Evolutionary conservation across 805 yeast genomes (phyloP), one percentile per base, ranked within the genome.

Genomic region (Pichia eremophila): DNA sequence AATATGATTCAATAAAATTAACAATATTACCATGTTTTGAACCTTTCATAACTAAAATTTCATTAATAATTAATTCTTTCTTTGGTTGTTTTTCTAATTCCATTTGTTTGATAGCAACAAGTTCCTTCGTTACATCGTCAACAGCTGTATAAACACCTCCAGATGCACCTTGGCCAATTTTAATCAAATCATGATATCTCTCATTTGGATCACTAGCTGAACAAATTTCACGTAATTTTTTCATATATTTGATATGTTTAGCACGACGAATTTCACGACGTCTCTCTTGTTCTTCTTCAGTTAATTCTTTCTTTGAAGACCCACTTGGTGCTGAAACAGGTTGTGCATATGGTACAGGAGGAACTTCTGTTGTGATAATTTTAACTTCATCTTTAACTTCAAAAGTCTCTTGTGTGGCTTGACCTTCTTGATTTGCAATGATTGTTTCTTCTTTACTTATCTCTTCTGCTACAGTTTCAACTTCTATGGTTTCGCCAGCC

Each of bases 111-210:
- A 93, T 86, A 9, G 99, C 99, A 37, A 93, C 97, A 44, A 79
- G 72, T 31, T 69, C 68, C 47, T 72, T 71, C 22, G 73, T 72
- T 17, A 74, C 73, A 34, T 67, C 61, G 54, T 81, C 85, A 56
- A 81, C 78, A 0, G 97, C 97, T 31, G 93, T 87, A 59, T 83
- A 93, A 31, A 93, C 99, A 38, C 95, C 95, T 46, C 99, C 99
- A 15, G 95, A 83, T 0, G 99, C 99, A 60, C 99, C 99, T 68
- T 93, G 99, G 1, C 99, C 99, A 53, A 93, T 83, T 64, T 91
- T 90, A 37, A 77, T 74, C 52, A 91, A 71, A 59, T 80, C 81
- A 41, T 72, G 70, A 64, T 86, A 93, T 43, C 76, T 62, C 46
- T 70, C 71, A 32, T 79, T 77, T 12, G 99, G 99, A 66, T 93